Conservation (phyloP, 768 basidiomycete species). For the Dentipellis sp. region DNA sequence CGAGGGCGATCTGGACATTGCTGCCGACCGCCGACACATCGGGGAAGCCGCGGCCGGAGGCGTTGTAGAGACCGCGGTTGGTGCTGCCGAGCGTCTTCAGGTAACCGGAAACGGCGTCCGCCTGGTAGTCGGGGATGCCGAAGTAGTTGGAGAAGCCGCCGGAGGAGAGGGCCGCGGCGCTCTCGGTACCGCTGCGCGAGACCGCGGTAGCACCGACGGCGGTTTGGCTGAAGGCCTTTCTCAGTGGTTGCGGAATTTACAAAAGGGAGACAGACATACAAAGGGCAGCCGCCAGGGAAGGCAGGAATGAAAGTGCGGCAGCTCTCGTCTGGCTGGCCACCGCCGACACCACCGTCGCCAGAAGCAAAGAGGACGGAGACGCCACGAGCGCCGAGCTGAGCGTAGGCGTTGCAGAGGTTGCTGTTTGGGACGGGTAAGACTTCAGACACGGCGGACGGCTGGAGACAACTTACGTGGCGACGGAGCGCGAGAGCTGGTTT, state of each 20-base stretch:
- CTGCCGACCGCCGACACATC: slow-evolving; percentile 6
- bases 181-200: slow-evolving; percentile 17
- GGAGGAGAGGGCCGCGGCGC: slow-evolving; percentile 13
- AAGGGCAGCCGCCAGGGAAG: slow-evolving; percentile 52
- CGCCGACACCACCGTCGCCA: slow-evolving; percentile 68
- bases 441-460: no score
- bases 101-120: slow-evolving; percentile 4
- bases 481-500: neutral
- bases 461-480: neutral
- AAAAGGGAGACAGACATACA: slow-evolving; percentile 18
- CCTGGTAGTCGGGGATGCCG: slow-evolving; percentile 9
- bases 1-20: neutral
- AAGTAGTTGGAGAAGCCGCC: slow-evolving; percentile 18
- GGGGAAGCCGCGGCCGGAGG: slow-evolving; percentile 15
- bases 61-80: slow-evolving; percentile 12
- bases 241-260: slow-evolving; percentile 4
- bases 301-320: slow-evolving; percentile 39
- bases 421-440: neutral
- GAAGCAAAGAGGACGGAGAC: slow-evolving; percentile 56
- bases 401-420: slow-evolving; percentile 7
- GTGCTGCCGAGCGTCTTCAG: slow-evolving; percentile 3
- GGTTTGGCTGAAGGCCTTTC: slow-evolving; percentile 53
- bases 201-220: slow-evolving; percentile 54
- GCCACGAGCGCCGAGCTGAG: slow-evolving; percentile 44
- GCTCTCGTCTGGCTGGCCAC: slow-evolving; percentile 44